Evolutionary conservation across 257 asterid species (phyloP).

Genomic region (Solanum stenotomum): DNA sequence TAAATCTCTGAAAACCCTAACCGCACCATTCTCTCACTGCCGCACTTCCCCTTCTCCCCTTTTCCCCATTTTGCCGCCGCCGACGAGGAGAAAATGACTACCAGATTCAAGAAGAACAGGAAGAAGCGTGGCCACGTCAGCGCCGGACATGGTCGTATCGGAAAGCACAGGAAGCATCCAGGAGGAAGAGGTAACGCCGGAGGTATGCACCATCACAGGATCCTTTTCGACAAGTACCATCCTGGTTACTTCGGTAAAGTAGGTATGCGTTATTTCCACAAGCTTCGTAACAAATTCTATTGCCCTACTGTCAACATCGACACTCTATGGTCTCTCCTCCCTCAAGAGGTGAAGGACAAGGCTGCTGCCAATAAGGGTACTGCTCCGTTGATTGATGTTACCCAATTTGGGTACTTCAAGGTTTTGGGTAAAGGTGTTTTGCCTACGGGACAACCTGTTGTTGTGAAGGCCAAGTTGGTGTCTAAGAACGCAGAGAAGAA

Average conservation of each 20-base stretch:
- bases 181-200: slow-evolving; percentile 33
- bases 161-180: slow-evolving; percentile 29
- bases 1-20: neutral
- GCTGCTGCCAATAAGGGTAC: neutral
- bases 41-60: neutral
- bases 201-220: slow-evolving; percentile 33
- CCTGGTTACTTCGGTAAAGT: slow-evolving; percentile 33
- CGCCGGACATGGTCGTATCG: slow-evolving; percentile 34
- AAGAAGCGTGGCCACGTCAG: slow-evolving; percentile 43
- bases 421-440: slow-evolving; percentile 20
- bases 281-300: slow-evolving; percentile 18
- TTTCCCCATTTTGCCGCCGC: neutral
- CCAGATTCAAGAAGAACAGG: slow-evolving; percentile 29
- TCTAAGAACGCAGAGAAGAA: slow-evolving; percentile 23
- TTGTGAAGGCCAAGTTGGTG: slow-evolving; percentile 16
- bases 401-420: slow-evolving; percentile 17
- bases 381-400: slow-evolving; percentile 15
- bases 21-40: neutral
- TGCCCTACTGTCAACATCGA: slow-evolving; percentile 21
- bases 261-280: slow-evolving; percentile 27
- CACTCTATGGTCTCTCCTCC: slow-evolving; percentile 16
- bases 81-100: slow-evolving; percentile 6
- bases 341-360: slow-evolving; percentile 10
- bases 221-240: slow-evolving; percentile 32
- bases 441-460: slow-evolving; percentile 6